phyloP scores from a whole-genome alignment of 2,329 filamentous ascomycete genomes.

The Fusarium chaquense region DNA sequence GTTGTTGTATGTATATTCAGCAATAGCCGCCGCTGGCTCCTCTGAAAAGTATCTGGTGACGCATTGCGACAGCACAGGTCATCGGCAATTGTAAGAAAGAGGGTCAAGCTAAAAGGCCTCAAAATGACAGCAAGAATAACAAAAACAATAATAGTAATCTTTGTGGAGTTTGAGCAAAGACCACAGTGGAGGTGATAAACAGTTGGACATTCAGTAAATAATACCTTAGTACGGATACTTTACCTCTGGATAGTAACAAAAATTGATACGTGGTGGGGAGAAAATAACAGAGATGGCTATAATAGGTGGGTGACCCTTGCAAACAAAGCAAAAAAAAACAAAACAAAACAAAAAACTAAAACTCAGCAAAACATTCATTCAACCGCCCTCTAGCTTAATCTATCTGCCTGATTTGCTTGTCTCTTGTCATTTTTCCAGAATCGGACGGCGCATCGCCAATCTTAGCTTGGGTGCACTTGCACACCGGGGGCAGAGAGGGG shows the following conservation, averaged over 20 bases:
- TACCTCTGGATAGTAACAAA: background rate
- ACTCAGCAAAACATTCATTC: constrained; percentile 8
- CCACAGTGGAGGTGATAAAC: constrained; percentile 12
- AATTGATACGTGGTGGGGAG: constrained; percentile 22
- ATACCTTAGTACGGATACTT: background rate
- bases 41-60: constrained; percentile 3
- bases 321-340: constrained; percentile 9
- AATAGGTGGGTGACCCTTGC: constrained; percentile 33
- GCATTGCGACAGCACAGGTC: constrained; percentile 22
- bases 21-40: background rate
- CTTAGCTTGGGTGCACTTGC: constrained; percentile 20
- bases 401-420: background rate
- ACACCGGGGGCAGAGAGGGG: constrained; percentile 10
- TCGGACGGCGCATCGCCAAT: constrained; percentile 38
- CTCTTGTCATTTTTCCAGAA: constrained; percentile 36
- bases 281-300: constrained; percentile 20
- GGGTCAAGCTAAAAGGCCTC: constrained; percentile 40
- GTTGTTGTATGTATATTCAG: background rate
- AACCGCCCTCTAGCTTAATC: background rate
- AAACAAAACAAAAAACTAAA: background rate
- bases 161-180: constrained; percentile 38
- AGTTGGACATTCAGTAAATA: background rate
- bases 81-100: constrained; percentile 40
- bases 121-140: constrained; percentile 21
- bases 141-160: constrained; percentile 26